Base-by-base conservation (phyloP, 2,329 filamentous ascomycete genomes). In the Escovopsis sp. region DNA sequence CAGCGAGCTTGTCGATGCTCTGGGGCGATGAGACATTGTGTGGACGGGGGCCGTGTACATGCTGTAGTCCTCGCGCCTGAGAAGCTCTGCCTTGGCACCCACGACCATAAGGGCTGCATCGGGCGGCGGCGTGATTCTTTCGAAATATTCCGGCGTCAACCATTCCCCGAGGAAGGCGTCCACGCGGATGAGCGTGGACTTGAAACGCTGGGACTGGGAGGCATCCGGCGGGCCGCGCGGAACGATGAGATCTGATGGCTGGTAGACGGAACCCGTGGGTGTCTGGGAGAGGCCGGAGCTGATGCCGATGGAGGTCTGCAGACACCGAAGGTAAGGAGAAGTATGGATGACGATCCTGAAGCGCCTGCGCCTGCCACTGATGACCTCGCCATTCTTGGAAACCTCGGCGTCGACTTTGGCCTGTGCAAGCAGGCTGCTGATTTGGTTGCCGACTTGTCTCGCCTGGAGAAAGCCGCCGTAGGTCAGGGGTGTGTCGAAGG, bases 121-220 rank as follows among this genome's bases (percentile, higher is more conserved):
- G 0, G 90, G 90, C 10, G 90, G 90, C 3, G 86, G 83, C 0
- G 82, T 88, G 43, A 94, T 94, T 35, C 81, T 70, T 42, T 94
- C 86, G 49, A 88, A 98, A 55, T 98, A 98, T 50, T 87, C 79
- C 1, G 86, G 84, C 2, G 81, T 83, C 21, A 96, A 67, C 90
- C 90, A 98, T 64, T 98, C 90, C 33, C 90, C 88, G 0, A 98
- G 67, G 51, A 92, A 94, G 0, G 87, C 80, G 57, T 98, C 90
- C 5, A 98, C 69, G 1, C 90, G 79, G 33, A 98, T 60, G 9
- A 76, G 66, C 3, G 72, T 62, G 43, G 73, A 79, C 38, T 66
- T 63, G 39, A 71, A 52, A n/a, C n/a, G n/a, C 35, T 52, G 52
- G 31, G 46, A 45, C 4, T 49, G 45, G 5, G 43, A 42, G 23